phyloP scores from a whole-genome alignment of 1,284 basidiomycete species.

The Rhodotorula sp. region DNA sequence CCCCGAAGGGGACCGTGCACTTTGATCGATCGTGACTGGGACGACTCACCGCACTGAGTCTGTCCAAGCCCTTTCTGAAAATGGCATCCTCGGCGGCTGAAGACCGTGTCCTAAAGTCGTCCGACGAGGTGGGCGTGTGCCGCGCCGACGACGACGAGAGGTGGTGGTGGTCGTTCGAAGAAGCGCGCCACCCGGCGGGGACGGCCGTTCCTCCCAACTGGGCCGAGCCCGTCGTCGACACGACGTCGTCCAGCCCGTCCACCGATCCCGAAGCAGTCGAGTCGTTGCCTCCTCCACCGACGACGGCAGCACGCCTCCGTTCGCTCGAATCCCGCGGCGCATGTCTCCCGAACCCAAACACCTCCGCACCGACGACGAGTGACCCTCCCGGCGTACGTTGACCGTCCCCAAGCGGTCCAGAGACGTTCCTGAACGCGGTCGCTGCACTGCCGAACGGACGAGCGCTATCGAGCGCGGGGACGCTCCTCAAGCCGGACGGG shows the following conservation, averaged over 20 bases:
- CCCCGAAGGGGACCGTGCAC: too few species aligned
- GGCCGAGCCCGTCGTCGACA: slow-evolving; percentile 13
- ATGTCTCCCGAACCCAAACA: slow-evolving; percentile 38
- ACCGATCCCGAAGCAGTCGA: background rate
- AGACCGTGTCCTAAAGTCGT: slow-evolving; percentile 4
- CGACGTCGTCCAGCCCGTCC: slow-evolving; percentile 11
- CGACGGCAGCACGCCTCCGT: background rate
- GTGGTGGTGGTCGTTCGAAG: too few species aligned
- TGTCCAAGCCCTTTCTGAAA: slow-evolving; percentile 2
- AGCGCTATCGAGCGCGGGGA: slow-evolving; percentile 40
- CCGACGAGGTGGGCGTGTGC: background rate
- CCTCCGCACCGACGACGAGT: slow-evolving; percentile 37
- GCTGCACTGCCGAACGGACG: slow-evolving; percentile 8
- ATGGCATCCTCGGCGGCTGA: background rate
- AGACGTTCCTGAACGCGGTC: slow-evolving; percentile 13
- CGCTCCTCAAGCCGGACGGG: slow-evolving; percentile 39
- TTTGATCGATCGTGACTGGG: background rate
- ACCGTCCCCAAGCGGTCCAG: slow-evolving; percentile 24
- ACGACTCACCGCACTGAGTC: slow-evolving; percentile 25
- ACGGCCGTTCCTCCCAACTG: background rate
- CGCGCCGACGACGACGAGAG: slow-evolving; percentile 1
- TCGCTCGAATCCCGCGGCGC: slow-evolving; percentile 25
- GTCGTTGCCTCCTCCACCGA: background rate
- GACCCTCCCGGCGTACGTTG: slow-evolving; percentile 38
- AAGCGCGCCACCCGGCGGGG: too few species aligned